Conservation (phyloP, 2,329 filamentous ascomycete species). For the Pseudogymnoascus destructans region DNA sequence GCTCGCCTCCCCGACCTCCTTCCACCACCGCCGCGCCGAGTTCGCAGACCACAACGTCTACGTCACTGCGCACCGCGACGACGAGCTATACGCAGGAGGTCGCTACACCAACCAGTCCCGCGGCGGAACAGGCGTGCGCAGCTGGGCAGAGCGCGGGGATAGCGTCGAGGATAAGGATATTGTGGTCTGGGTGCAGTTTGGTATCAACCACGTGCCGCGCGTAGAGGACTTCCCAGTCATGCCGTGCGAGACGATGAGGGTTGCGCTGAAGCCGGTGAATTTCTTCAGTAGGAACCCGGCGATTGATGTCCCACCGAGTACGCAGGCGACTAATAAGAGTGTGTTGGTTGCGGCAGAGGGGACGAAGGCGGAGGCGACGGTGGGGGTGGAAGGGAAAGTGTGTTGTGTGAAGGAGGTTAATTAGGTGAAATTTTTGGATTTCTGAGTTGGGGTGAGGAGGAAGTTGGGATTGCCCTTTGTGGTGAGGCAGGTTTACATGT, state of each 20-base stretch:
- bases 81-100: conserved; percentile 39
- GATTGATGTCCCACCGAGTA: conserved; percentile 35
- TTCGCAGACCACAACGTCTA: conserved; percentile 43
- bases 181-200: conserved; percentile 44
- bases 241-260: conserved; percentile 44
- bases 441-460: not conserved
- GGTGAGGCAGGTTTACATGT: not conserved
- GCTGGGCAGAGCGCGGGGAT: conserved; percentile 39
- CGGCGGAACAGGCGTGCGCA: conserved; percentile 39
- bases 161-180: conserved; percentile 38
- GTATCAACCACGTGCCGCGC: conserved; percentile 51
- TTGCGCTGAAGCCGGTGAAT: conserved; percentile 37
- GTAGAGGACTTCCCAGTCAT: conserved; percentile 57
- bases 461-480: not conserved
- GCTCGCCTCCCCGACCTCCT: conserved; percentile 35
- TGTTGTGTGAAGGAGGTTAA: conserved; percentile 20
- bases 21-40: conserved; percentile 37
- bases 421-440: conserved; percentile 12
- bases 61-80: conserved; percentile 40
- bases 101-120: conserved; percentile 44
- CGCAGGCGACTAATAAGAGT: conserved; percentile 32
- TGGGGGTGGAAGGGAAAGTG: conserved; percentile 15
- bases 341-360: conserved; percentile 17
- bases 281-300: conserved; percentile 41
- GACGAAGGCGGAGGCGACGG: conserved; percentile 15